phyloP scores from a whole-genome alignment of 2,329 filamentous ascomycete genomes.

The Hypoxylon sp. region DNA sequence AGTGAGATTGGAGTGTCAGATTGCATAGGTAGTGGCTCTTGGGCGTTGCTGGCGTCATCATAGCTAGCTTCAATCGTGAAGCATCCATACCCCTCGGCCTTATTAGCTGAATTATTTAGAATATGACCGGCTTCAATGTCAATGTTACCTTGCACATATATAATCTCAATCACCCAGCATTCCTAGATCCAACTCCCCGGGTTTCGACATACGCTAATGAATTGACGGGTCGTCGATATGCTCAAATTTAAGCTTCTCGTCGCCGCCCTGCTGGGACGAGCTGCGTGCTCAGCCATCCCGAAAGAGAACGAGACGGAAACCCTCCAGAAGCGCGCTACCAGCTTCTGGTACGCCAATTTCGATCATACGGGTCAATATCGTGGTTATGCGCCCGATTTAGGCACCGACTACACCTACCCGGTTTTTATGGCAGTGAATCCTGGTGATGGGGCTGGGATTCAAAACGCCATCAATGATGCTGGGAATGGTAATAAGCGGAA shows the following conservation, averaged over 20 bases:
- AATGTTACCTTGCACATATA: constrained; percentile 31
- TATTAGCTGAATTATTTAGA: constrained; percentile 7
- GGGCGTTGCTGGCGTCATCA: constrained; percentile 37
- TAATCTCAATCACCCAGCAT: constrained; percentile 21
- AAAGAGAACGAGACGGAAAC: constrained; percentile 20
- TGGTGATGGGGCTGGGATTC: constrained; percentile 58
- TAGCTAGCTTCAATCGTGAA: constrained; percentile 19
- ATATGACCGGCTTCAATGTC: constrained; percentile 3
- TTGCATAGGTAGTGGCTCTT: constrained; percentile 12
- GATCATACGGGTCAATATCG: constrained; percentile 57
- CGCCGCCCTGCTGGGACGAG: constrained; percentile 23
- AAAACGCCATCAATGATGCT: constrained; percentile 58
- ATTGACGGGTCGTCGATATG: constrained; percentile 29
- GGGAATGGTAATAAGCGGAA: constrained; percentile 56
- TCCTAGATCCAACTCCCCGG: constrained; percentile 6
- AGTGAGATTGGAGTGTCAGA: constrained; percentile 17
- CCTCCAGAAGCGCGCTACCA: constrained; percentile 34
- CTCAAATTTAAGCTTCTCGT: constrained; percentile 27
- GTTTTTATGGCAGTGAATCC: constrained; percentile 59
- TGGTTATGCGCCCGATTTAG: constrained; percentile 61
- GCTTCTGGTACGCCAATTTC: constrained; percentile 62
- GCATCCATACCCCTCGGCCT: constrained; percentile 5
- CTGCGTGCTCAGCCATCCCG: constrained; percentile 24
- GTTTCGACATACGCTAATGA: constrained; percentile 1
- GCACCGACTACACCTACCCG: constrained; percentile 56